Percentiles rank a stretch among this genome's conserved stretches.
Conservation (phyloP, 139 green algal genomes). For the Raphidocelis subcapitata region DNA sequence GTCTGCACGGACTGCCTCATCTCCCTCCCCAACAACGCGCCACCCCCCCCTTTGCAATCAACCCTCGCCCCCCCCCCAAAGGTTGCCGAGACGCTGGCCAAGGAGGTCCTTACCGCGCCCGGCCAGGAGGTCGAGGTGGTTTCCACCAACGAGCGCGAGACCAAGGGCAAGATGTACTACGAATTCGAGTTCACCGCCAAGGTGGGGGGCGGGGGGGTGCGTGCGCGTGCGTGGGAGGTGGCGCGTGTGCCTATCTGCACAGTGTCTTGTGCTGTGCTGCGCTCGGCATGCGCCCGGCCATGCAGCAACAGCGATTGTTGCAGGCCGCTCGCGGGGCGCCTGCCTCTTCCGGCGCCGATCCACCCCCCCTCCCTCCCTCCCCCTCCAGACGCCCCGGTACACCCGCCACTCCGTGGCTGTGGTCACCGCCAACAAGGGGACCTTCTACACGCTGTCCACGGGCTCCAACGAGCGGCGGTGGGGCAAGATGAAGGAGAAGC, state of each 20-base stretch:
- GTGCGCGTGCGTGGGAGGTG: no score
- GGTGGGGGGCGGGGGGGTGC: no score
- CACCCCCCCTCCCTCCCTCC: no score
- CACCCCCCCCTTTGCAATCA: no score
- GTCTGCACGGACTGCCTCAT: no score
- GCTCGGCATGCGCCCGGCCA: no score
- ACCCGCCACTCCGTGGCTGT: slow-evolving; percentile 76
- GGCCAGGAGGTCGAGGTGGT: slow-evolving; percentile 80
- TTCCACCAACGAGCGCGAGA: slow-evolving; percentile 49
- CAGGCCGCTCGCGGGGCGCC: no score
- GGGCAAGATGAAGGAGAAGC: slow-evolving; percentile 86
- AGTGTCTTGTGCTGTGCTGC: no score
- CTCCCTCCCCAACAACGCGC: no score
- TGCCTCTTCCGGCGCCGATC: no score
- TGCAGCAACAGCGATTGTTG: no score
- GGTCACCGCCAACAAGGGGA: slow-evolving; percentile 77
- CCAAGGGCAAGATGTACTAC: slow-evolving; percentile 84
- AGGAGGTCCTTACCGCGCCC: slow-evolving; percentile 64
- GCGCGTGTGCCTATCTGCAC: no score
- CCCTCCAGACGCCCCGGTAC: slow-evolving; percentile 32
- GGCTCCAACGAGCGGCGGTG: slow-evolving; percentile 90
- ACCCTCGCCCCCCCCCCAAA: not conserved
- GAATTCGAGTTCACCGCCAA: slow-evolving; percentile 90
- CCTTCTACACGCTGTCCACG: slow-evolving; percentile 93
- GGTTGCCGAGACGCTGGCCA: slow-evolving; percentile 52